Conservation (phyloP, 1,284 basidiomycete genomes). For the Ustilago tritici region DNA sequence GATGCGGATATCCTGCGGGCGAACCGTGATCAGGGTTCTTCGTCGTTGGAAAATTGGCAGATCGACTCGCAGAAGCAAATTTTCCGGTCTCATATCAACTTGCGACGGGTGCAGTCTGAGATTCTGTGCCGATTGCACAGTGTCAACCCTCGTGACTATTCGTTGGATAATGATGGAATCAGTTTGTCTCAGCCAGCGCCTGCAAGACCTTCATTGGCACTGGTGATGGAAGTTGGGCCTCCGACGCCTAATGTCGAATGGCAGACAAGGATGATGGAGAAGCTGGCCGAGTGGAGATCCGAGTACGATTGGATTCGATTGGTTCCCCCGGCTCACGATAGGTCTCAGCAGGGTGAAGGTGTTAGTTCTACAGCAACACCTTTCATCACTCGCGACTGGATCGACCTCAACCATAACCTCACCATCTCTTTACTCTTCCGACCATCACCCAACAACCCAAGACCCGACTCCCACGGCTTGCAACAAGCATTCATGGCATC, state of each 20-base stretch:
- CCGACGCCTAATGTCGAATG: slow-evolving; percentile 51
- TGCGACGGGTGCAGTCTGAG: slow-evolving; percentile 49
- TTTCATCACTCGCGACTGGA: slow-evolving; percentile 47
- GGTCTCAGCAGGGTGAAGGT: slow-evolving; percentile 13
- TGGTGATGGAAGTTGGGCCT: slow-evolving; percentile 48
- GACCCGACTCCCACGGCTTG: slow-evolving; percentile 39
- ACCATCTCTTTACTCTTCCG: slow-evolving; percentile 44
- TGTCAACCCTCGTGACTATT: slow-evolving; percentile 51
- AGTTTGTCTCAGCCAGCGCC: slow-evolving; percentile 27
- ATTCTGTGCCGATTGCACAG: slow-evolving; percentile 49
- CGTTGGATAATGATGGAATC: slow-evolving; percentile 43
- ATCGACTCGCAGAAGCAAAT: slow-evolving; percentile 38
- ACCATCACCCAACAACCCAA: slow-evolving; percentile 46
- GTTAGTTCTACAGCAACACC: slow-evolving; percentile 38
- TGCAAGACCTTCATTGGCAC: slow-evolving; percentile 26
- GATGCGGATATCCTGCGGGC: slow-evolving; percentile 29
- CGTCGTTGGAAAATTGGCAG: background rate
- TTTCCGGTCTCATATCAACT: slow-evolving; percentile 41
- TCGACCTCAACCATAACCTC: slow-evolving; percentile 49
- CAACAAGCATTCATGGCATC: slow-evolving; percentile 46
- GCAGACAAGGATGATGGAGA: slow-evolving; percentile 49
- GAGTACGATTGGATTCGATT: slow-evolving; percentile 26
- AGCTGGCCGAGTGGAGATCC: slow-evolving; percentile 42
- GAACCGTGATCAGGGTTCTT: slow-evolving; percentile 10
- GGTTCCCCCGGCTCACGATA: background rate